Conservation (phyloP, 495 filamentous ascomycete genomes). For the Hypoxylon cercidicola region DNA sequence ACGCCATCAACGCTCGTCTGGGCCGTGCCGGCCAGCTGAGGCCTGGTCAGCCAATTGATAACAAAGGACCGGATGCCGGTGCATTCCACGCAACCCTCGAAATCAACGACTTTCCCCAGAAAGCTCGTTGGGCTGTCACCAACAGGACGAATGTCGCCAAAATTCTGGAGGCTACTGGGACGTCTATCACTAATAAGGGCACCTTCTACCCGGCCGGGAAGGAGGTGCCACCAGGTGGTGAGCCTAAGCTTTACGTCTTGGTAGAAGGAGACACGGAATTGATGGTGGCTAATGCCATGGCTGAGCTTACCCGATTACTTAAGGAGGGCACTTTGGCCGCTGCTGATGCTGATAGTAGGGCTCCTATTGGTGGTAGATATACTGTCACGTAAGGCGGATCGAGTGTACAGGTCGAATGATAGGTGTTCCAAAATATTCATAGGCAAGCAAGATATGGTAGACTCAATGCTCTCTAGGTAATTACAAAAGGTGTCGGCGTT, state of each 20-base stretch:
- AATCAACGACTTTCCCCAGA: conserved; percentile 99
- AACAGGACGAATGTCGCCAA: conserved; percentile 99
- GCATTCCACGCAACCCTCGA: conserved; percentile 97
- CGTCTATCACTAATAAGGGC: conserved; percentile 97
- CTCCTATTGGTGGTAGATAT: conserved; percentile 86
- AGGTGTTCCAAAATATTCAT: neutral
- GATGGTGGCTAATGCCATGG: conserved; percentile 90
- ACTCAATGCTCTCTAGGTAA: conserved; percentile 7
- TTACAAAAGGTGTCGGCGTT: conserved; percentile 26
- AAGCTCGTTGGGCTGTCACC: conserved; percentile 98
- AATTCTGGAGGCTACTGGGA: conserved; percentile 93
- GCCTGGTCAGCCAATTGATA: conserved; percentile 95
- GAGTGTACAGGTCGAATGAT: neutral
- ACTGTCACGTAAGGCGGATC: conserved; percentile 74
- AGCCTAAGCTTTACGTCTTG: conserved; percentile 94
- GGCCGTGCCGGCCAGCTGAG: conserved; percentile 87
- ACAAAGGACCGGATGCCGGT: conserved; percentile 96
- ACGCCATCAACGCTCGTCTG: conserved; percentile 85
- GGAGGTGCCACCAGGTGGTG: conserved; percentile 74
- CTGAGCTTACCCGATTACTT: conserved; percentile 85
- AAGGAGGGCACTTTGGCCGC: conserved; percentile 94
- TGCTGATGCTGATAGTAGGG: conserved; percentile 82
- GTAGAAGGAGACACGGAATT: conserved; percentile 97
- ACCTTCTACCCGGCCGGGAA: conserved; percentile 87
- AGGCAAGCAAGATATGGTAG: conserved; percentile 8